Base-by-base conservation (phyloP, 306 rosid species). In the Corylus heterophylla region DNA sequence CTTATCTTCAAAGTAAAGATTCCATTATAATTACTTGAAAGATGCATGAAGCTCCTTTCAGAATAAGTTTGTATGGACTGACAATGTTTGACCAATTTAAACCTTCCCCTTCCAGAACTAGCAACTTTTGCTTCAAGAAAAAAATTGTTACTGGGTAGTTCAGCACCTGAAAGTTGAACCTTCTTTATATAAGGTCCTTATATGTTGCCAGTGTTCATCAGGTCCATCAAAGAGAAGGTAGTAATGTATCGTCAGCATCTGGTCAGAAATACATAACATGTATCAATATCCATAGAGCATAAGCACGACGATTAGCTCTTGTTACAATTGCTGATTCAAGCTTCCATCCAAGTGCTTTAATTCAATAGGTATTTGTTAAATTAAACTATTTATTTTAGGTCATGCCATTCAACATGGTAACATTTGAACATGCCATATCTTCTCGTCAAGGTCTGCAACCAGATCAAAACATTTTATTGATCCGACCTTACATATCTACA, bases 161-260 rank as follows among this genome's bases (percentile, higher is more conserved):
- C 73, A 52, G 69, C 81, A 92, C 98, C 98, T 92, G 83, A 95
- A 87, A 86, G 78, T 82, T 45, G 98, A 95, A 50, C 82, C 82
- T 87, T 92, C 94, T 13, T 78, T 83, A 70, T 89, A 95, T 4
- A 95, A 85, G 87, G 66, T 86, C 80, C 80, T 86, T 64, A 91
- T 52, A 76, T 95, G 95, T 79, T 86, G 95, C 98, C 97, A 95
- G 71, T 81, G 74, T 76, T 91, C 97, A 76, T 91, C 92, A 47
- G 92, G 88, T 79, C 98, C 98, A 70, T 95, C 93, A 80, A 95
- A 86, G 73, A 95, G 90, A 54, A 92, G 83, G 90, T 92, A 95
- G 83, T 87, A 95, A 83, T 95, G 98, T 73, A 95, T 91, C 74
- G 98, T 85, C 85, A 95, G 87, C 96, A 92, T 95, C 98, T 95